Percentiles rank a stretch among this genome's conserved stretches.
Evolutionary conservation across 2,329 filamentous ascomycete genomes (phyloP).

Genomic region (Aspergillus quadrilineatus): DNA sequence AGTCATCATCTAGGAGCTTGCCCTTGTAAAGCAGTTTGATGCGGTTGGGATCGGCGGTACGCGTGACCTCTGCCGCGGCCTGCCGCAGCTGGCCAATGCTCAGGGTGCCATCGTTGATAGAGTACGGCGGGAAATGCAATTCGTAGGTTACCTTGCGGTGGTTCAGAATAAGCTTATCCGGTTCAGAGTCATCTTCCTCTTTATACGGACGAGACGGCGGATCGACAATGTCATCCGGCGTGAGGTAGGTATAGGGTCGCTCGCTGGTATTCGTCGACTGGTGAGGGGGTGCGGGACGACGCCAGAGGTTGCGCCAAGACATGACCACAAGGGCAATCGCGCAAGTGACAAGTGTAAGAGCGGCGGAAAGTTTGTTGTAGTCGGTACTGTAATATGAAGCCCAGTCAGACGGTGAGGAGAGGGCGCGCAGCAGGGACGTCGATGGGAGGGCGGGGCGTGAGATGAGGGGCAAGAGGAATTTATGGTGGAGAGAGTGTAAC

Average conservation of each 20-base stretch:
- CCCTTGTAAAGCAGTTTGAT: constrained; percentile 51
- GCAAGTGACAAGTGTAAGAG: constrained; percentile 29
- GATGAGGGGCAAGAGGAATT: constrained; percentile 24
- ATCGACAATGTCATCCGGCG: constrained; percentile 36
- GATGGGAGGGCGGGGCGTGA: constrained; percentile 12
- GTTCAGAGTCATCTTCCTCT: constrained; percentile 32
- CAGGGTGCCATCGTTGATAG: constrained; percentile 47
- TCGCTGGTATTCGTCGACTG: constrained; percentile 25
- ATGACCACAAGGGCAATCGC: constrained; percentile 33
- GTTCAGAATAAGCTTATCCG: constrained; percentile 46
- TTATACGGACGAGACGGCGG: constrained; percentile 19
- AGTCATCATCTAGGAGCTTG: constrained; percentile 44
- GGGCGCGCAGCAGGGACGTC: constrained; percentile 24
- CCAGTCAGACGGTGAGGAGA: constrained; percentile 24
- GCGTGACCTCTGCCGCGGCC: constrained; percentile 39
- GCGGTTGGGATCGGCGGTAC: constrained; percentile 35
- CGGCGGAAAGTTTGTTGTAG: constrained; percentile 24
- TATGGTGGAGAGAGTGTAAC: constrained; percentile 34
- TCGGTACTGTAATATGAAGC: constrained; percentile 19
- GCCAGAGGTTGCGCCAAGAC: constrained; percentile 38
- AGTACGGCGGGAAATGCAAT: constrained; percentile 47
- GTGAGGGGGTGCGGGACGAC: constrained; percentile 32
- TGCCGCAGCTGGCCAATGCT: constrained; percentile 44
- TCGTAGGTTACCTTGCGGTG: constrained; percentile 44
- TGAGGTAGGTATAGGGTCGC: constrained; percentile 37